A percentile compares a stretch with the other conserved stretches of the same genome.
Evolutionary conservation across 768 basidiomycete species (phyloP).

Genomic region (Botryobasidium botryosum): DNA sequence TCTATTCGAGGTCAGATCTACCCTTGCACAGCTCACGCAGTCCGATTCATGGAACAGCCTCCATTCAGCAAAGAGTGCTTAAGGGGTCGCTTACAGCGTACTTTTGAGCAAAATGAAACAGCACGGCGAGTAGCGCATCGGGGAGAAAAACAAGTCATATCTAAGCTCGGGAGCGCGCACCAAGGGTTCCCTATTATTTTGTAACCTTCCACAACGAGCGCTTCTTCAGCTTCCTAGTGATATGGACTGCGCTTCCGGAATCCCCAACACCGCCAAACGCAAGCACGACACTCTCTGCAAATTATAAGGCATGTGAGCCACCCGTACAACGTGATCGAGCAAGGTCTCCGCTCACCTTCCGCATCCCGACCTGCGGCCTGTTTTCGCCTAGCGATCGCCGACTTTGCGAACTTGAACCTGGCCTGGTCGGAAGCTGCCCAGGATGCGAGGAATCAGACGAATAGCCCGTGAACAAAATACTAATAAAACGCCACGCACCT

Average conservation of each 20-base stretch:
- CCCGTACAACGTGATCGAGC: background rate
- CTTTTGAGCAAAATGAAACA: no score
- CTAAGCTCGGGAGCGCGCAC: background rate
- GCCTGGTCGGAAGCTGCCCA: conserved; percentile 59
- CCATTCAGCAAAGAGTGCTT: no score
- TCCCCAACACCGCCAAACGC: conserved; percentile 55
- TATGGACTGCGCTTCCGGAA: conserved; percentile 61
- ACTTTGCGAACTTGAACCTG: conserved; percentile 85
- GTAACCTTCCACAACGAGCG: conserved; percentile 29
- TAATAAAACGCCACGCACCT: conserved; percentile 28
- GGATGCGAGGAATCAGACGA: background rate
- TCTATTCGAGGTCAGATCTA: no score
- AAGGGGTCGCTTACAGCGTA: no score
- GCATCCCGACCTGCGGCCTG: conserved; percentile 53
- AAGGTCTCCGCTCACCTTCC: conserved; percentile 22
- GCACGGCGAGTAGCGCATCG: background rate
- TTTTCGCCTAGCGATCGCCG: conserved; percentile 70
- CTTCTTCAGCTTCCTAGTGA: conserved; percentile 75
- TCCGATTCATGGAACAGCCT: no score
- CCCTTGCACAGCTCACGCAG: no score
- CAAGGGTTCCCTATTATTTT: conserved; percentile 7
- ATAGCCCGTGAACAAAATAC: background rate
- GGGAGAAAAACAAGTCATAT: no score
- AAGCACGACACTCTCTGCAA: conserved; percentile 67
- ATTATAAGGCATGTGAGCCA: conserved; percentile 7